A percentile compares a stretch with the other conserved stretches of the same genome.
Evolutionary conservation across 768 basidiomycete genomes (phyloP).

Genomic region (Lactarius trivialis): DNA sequence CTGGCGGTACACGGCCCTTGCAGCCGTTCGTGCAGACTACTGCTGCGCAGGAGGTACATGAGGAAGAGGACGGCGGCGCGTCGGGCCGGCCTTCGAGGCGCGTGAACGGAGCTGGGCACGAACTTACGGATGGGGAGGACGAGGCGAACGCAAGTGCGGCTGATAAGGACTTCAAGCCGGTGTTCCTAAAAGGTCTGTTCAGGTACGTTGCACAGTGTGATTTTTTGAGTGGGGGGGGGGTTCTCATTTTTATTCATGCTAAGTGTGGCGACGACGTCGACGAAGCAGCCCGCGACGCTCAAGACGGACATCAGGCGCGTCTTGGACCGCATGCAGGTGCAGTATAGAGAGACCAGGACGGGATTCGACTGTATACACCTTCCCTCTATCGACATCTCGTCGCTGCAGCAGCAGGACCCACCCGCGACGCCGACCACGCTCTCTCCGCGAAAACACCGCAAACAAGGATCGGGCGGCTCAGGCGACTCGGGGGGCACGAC

Average conservation of each 20-base stretch:
- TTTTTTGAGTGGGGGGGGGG: no score
- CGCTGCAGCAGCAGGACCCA: slow-evolving; percentile 53
- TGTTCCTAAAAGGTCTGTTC: slow-evolving; percentile 94
- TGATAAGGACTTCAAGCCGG: slow-evolving; percentile 84
- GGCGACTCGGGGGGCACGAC: slow-evolving; percentile 44
- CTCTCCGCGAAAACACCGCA: slow-evolving; percentile 34
- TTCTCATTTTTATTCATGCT: slow-evolving; percentile 5
- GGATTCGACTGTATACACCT: slow-evolving; percentile 96
- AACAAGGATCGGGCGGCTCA: slow-evolving; percentile 44
- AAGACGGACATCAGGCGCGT: slow-evolving; percentile 82
- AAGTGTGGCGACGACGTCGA: slow-evolving; percentile 95
- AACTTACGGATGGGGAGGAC: slow-evolving; percentile 17
- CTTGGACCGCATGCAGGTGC: slow-evolving; percentile 90
- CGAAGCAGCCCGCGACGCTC: slow-evolving; percentile 74
- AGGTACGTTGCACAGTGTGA: slow-evolving; percentile 59
- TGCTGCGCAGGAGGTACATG: slow-evolving; percentile 43
- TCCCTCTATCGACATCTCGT: slow-evolving; percentile 87
- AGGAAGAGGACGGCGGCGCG: slow-evolving; percentile 23
- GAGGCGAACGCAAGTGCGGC: slow-evolving; percentile 13
- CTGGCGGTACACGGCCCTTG: slow-evolving; percentile 27
- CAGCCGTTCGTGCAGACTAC: slow-evolving; percentile 45
- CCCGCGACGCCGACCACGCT: slow-evolving; percentile 25
- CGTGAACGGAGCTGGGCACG: slow-evolving; percentile 8
- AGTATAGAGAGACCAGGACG: slow-evolving; percentile 81
- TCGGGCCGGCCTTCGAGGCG: not conserved